These are phyloP conservation scores for Lecanicillium sp. DNA, from an alignment of 2,329 filamentous ascomycete species.

Conservation along the genomic window DNA sequence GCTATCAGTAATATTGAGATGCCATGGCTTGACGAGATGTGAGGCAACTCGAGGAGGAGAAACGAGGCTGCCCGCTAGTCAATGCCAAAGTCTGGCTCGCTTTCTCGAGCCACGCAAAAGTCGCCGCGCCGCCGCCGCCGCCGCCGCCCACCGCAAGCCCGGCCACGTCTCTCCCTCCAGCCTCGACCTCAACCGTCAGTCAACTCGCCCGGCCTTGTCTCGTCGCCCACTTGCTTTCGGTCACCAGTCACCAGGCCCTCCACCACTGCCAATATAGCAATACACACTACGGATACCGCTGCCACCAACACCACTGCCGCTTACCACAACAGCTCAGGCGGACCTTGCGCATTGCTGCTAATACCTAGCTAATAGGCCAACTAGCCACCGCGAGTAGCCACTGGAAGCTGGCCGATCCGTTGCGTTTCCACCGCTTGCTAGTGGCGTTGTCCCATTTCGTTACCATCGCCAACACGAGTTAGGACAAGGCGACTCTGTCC, in stretches of 20 bases:
- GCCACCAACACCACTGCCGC: neutral
- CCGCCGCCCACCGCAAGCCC: neutral
- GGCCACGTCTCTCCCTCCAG: neutral
- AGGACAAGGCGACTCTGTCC: constrained; percentile 4
- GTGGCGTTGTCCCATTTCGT: neutral
- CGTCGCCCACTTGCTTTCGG: neutral
- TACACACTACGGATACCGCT: no score
- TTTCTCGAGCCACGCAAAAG: no score
- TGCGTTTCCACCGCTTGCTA: constrained; percentile 1
- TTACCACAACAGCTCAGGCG: neutral
- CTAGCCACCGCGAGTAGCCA: no score
- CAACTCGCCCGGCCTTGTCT: neutral
- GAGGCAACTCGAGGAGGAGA: neutral
- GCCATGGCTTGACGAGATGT: neutral
- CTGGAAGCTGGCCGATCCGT: no score
- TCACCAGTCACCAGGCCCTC: no score
- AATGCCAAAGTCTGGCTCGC: no score
- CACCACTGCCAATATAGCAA: no score
- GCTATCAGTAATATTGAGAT: neutral
- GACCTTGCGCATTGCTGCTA: constrained; percentile 4
- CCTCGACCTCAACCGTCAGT: neutral
- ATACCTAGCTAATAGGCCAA: neutral
- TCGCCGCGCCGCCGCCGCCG: no score
- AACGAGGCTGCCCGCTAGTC: neutral
- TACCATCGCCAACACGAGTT: constrained; percentile 1